Percentiles rank a stretch among this genome's conserved stretches.
phyloP scores from a whole-genome alignment of 192 early-diverging fungal genomes.

The Coemansia sp. region DNA sequence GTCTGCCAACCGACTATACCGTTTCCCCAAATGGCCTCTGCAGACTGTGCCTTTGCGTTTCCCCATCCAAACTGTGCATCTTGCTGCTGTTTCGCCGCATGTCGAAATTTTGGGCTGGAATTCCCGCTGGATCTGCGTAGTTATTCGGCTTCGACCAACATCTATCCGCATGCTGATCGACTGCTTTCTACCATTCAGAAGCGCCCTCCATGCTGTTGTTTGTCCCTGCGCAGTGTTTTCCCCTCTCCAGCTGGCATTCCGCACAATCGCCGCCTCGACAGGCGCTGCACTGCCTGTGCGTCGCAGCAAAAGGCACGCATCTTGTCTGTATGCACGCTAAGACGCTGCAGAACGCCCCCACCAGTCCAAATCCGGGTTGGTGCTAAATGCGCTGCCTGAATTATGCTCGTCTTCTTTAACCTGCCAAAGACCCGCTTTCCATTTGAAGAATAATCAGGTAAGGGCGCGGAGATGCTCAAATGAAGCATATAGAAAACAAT shows the following conservation, averaged over 20 bases:
- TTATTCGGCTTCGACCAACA: constrained; percentile 14
- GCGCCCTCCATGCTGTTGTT: neutral
- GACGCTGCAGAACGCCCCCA: constrained; percentile 1
- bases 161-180: constrained; percentile 19
- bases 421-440: neutral
- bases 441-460: constrained; percentile 1
- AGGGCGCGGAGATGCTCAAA: neutral
- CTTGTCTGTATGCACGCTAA: constrained; percentile 4
- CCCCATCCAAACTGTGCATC: neutral
- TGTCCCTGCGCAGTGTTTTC: neutral
- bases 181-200: constrained; percentile 9
- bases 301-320: neutral
- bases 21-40: neutral
- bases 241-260: neutral
- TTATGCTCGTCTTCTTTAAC: neutral
- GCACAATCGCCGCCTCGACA: neutral
- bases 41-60: neutral
- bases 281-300: constrained; percentile 4
- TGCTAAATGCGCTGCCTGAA: neutral
- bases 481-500: neutral
- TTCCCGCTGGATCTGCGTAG: constrained; percentile 11
- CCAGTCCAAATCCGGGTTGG: neutral
- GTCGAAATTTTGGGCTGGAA: constrained; percentile 5
- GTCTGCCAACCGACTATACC: neutral
- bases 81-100: neutral